Percentiles rank a stretch among this genome's conserved stretches.
phyloP scores from a whole-genome alignment of 2,329 filamentous ascomycete genomes.

The Aspergillus novoparasiticus region DNA sequence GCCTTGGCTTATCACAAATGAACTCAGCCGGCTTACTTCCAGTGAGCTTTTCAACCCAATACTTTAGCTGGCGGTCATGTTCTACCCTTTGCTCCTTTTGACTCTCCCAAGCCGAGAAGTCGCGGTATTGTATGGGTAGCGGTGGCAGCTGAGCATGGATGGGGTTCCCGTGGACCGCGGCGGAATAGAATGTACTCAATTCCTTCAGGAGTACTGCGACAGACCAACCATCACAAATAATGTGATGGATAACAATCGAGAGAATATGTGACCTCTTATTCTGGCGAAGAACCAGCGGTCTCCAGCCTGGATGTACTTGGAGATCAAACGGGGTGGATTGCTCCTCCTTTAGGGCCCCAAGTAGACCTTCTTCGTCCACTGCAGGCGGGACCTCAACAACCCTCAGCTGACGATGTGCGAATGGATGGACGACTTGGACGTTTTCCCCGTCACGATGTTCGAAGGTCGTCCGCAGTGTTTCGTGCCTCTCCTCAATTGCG shows the following conservation, averaged over 20 bases:
- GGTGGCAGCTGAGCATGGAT: background rate
- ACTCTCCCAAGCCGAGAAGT: background rate
- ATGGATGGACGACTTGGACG: background rate
- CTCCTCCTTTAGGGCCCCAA: background rate
- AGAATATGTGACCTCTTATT: background rate
- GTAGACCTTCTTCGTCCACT: background rate
- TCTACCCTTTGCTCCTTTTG: background rate
- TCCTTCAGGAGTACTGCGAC: background rate
- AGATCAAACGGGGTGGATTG: background rate
- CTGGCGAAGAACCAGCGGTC: background rate
- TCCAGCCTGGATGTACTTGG: background rate
- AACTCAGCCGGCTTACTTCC: background rate
- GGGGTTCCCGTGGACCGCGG: background rate
- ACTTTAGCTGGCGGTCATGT: background rate
- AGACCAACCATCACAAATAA: background rate
- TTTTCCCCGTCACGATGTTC: background rate
- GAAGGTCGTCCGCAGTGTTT: background rate
- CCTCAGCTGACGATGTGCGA: background rate
- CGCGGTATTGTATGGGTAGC: background rate
- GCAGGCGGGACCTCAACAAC: background rate
- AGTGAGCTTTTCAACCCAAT: background rate
- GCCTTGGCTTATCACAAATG: background rate
- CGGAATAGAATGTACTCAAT: background rate
- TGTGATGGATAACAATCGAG: background rate
- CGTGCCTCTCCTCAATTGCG: background rate